phyloP scores from a whole-genome alignment of 768 basidiomycete genomes.

The Leccinum ochraceum region DNA sequence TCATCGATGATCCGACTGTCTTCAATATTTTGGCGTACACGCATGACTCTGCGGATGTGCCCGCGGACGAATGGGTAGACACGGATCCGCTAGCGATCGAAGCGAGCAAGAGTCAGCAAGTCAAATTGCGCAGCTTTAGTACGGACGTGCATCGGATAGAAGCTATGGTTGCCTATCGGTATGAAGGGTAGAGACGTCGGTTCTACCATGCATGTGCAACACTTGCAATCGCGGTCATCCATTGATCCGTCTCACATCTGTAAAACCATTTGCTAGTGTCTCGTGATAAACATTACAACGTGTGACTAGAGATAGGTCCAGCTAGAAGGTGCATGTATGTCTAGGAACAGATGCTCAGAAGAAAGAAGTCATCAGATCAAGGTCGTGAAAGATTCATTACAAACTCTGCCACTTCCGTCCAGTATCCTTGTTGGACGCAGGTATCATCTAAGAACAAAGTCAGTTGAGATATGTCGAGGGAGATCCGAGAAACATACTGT shows the following conservation, averaged over 20 bases:
- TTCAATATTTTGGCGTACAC: constrained; percentile 99
- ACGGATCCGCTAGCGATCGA: constrained; percentile 92
- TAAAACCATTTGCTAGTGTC: neutral
- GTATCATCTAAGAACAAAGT: constrained; percentile 46
- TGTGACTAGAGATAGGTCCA: constrained; percentile 2
- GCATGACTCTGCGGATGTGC: constrained; percentile 86
- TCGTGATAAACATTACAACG: neutral
- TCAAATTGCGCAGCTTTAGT: constrained; percentile 94
- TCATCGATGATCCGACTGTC: constrained; percentile 91
- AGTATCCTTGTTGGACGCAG: constrained; percentile 55
- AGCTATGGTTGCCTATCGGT: constrained; percentile 97
- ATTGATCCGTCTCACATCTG: constrained; percentile 3
- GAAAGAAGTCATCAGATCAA: constrained; percentile 3
- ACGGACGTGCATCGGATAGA: constrained; percentile 98
- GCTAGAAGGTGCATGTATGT: neutral
- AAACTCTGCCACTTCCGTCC: constrained; percentile 52
- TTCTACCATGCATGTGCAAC: neutral
- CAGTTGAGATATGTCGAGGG: neutral
- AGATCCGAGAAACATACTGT: constrained; percentile 44
- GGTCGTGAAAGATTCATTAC: constrained; percentile 30
- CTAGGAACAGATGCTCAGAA: neutral
- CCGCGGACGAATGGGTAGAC: constrained; percentile 94
- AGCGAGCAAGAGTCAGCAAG: constrained; percentile 88
- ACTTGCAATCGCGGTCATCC: neutral
- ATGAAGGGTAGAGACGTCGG: constrained; percentile 60